phyloP scores from a whole-genome alignment of 352 stramenopile species.

The Halophytophthora polymorphica region DNA sequence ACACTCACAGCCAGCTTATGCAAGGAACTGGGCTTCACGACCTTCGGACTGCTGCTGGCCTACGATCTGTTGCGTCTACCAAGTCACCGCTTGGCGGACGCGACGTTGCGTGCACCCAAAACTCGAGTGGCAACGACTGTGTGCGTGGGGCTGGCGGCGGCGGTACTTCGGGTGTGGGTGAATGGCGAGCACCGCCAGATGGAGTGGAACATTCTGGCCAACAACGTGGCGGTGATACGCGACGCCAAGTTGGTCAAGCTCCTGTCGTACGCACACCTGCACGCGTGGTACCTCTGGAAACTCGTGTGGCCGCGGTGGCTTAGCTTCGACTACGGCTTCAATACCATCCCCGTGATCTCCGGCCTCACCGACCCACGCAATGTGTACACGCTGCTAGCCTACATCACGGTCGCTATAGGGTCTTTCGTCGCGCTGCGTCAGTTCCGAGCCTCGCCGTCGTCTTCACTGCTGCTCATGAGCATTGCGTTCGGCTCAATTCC shows the following conservation, averaged over 20 bases:
- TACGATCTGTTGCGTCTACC: conserved; percentile 46
- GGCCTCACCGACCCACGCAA: conserved; percentile 56
- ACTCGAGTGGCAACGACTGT: conserved; percentile 13
- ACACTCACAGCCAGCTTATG: conserved; percentile 55
- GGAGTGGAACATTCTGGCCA: conserved; percentile 85
- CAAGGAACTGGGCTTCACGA: conserved; percentile 89
- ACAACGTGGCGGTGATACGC: conserved; percentile 67
- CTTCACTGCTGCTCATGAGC: conserved; percentile 43
- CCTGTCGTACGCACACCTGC: conserved; percentile 84
- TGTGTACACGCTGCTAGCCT: conserved; percentile 54
- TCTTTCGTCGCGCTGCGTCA: conserved; percentile 15
- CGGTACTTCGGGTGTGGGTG: conserved; percentile 43
- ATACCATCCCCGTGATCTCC: conserved; percentile 74
- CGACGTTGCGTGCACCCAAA: conserved; percentile 1
- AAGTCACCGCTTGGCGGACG: not conserved
- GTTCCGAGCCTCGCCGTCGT: conserved; percentile 12
- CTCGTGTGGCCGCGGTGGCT: conserved; percentile 85
- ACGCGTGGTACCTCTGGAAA: conserved; percentile 88
- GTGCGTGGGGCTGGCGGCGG: conserved; percentile 18
- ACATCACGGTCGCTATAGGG: conserved; percentile 39
- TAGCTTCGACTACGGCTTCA: conserved; percentile 91
- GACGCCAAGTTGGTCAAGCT: conserved; percentile 24
- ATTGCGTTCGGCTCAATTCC: conserved; percentile 78
- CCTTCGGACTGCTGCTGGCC: conserved; percentile 70
- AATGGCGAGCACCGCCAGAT: conserved; percentile 70